Evolutionary conservation across 2,329 filamentous ascomycete genomes (phyloP), one percentile per base, ranked within the genome.

Genomic region (Hansfordia pulvinata): DNA sequence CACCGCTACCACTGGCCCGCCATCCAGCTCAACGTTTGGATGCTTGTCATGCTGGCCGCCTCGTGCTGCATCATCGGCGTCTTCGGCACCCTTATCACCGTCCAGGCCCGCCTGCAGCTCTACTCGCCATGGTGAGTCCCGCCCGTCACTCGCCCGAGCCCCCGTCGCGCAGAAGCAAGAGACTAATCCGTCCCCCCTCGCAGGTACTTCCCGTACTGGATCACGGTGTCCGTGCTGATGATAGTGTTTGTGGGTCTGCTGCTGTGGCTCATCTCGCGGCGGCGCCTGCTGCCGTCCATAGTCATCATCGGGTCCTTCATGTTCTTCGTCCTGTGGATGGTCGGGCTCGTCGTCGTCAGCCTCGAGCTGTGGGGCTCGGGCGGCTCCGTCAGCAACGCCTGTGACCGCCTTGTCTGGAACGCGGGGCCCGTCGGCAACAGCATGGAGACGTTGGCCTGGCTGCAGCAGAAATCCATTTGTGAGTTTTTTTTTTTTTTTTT

Each of bases 191-290:
- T 10, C 7, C 3, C 14, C 8, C 26, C 23, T 5, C 8, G 3
- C 38, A 76, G 72, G 72, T 77, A 77, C 49, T 76, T 79, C 35
- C 58, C 72, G 7, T 79, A 77, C 57, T 71, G 62, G 47, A 65
- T 79, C 29, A 69, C 68, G 12, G 63, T 71, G 29, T 52, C 53
- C 15, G 42, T 57, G 12, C 64, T 85, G 14, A 65, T 66, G 2
- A 65, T 84, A 10, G 39, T 68, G 32, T 86, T 79, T 53, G 72
- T 88, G 31, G 44, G 69, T 31, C 49, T 73, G 3, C 62, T 80
- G 5, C 60, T 85, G 22, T 69, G 56, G 49, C 59, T 79, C 16
- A 76, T 77, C 36, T 62, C 61, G 29, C 59, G 69, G 32, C 63
- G 69, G 3, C 66, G 72, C 7, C 57, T 79, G 2, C 54, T 79